A percentile compares a stretch with the other conserved stretches of the same genome.
These are phyloP conservation scores for Aechmea fasciata DNA, from an alignment of 176 grass and related monocot species.

Conservation along the genomic window DNA sequence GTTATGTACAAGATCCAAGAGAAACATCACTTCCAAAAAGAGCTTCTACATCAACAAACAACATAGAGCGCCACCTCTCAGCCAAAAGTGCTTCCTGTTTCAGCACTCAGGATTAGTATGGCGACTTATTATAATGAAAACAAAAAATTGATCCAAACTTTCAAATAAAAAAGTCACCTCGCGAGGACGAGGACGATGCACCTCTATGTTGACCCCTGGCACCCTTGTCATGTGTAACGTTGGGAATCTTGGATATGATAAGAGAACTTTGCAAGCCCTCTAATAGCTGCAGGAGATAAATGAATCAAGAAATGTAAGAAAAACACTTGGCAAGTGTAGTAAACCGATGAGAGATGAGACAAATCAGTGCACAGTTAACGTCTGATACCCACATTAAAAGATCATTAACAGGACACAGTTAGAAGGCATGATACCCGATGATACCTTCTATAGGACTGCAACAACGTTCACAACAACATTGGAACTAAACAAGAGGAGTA, in stretches of 20 bases:
- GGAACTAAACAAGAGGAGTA: not conserved
- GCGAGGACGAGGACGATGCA: slow-evolving; percentile 33
- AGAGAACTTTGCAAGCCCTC: slow-evolving; percentile 97
- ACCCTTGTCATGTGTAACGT: slow-evolving; percentile 46
- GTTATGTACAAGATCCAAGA: slow-evolving; percentile 50
- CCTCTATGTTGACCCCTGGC: slow-evolving; percentile 40
- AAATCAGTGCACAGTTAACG: no score
- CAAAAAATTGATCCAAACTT: not conserved
- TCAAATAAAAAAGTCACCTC: slow-evolving; percentile 36
- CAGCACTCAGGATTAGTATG: not conserved
- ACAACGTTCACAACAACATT: not conserved
- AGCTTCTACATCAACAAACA: not conserved
- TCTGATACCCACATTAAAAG: no score
- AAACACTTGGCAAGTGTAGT: not conserved
- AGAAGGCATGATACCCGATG: not conserved
- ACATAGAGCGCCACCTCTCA: slow-evolving; percentile 26
- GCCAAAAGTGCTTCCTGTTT: slow-evolving; percentile 43
- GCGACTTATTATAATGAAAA: not conserved
- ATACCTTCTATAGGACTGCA: slow-evolving; percentile 3
- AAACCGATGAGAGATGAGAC: no score
- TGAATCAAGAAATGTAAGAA: not conserved
- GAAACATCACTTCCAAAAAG: slow-evolving; percentile 20
- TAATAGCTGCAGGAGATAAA: slow-evolving; percentile 44
- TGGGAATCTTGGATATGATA: slow-evolving; percentile 61
- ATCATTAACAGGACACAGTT: no score